Evolutionary conservation across 2,329 filamentous ascomycete genomes (phyloP).

Genomic region (Fusarium scirpi): DNA sequence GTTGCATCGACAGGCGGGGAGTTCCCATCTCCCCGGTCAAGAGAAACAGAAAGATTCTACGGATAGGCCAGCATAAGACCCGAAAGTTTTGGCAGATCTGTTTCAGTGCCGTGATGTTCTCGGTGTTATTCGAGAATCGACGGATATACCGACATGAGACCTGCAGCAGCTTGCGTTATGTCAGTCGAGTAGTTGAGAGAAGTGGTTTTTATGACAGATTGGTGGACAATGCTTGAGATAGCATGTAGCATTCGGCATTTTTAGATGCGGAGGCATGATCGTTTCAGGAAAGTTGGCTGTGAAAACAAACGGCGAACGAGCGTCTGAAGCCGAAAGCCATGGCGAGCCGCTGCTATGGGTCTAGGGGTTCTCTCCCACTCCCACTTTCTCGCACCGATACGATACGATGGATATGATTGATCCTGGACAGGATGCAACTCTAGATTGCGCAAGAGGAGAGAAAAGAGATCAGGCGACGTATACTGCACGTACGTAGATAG

Average conservation of each 20-base stretch:
- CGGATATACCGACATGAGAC: conserved; percentile 5
- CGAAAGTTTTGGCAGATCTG: background rate
- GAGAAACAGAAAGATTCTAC: background rate
- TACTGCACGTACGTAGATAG: background rate
- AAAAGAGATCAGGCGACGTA: conserved; percentile 1
- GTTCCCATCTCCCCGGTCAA: background rate
- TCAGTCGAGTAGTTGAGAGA: conserved; percentile 3
- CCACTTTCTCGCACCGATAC: background rate
- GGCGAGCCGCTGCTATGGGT: conserved; percentile 1
- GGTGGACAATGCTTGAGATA: background rate
- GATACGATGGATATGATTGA: conserved; percentile 1
- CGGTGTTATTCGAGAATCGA: conserved; percentile 15
- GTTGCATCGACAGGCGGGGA: background rate
- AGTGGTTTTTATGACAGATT: background rate
- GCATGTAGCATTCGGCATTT: background rate
- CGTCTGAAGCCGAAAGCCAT: conserved; percentile 2
- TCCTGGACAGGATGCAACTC: background rate
- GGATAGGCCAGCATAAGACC: background rate
- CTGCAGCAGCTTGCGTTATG: background rate
- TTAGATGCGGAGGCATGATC: background rate
- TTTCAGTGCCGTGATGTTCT: conserved; percentile 8
- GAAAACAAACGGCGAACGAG: conserved; percentile 3
- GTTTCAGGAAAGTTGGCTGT: background rate
- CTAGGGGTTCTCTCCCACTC: background rate
- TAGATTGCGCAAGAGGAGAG: background rate